These are phyloP conservation scores for Lagerstroemia speciosa DNA, from an alignment of 345 rosid genomes.

Conservation along the genomic window DNA sequence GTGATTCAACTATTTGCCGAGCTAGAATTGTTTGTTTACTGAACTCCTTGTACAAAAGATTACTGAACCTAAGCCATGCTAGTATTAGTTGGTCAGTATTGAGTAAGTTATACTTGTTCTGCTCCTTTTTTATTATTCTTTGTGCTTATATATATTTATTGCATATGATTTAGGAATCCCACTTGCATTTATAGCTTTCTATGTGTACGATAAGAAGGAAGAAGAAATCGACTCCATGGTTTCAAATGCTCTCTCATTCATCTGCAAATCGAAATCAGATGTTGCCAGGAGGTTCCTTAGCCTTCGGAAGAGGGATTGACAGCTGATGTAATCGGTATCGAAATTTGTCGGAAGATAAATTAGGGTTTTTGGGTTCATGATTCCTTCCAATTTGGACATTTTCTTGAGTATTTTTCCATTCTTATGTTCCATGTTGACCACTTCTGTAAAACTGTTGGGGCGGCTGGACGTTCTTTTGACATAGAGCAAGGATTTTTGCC, in stretches of 20 bases:
- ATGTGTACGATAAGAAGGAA: slow-evolving; percentile 55
- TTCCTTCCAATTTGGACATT: not conserved
- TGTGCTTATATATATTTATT: not conserved
- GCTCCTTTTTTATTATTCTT: not conserved
- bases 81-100: not conserved
- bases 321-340: not conserved
- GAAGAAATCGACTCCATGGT: slow-evolving; percentile 50
- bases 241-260: slow-evolving; percentile 30
- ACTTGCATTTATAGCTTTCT: slow-evolving; percentile 46
- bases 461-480: not conserved
- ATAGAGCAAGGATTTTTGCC: no score
- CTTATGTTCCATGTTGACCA: not conserved
- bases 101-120: not conserved
- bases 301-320: slow-evolving; percentile 44
- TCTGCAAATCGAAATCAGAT: slow-evolving; percentile 36
- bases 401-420: not conserved
- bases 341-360: not conserved
- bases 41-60: not conserved
- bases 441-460: not conserved
- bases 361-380: not conserved
- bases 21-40: not conserved
- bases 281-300: slow-evolving; percentile 2
- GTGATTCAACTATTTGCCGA: not conserved
- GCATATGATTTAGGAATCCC: slow-evolving; percentile 47
- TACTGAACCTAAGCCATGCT: not conserved